Percentiles rank a stretch among this genome's conserved stretches.
Conservation (phyloP, 192 early-diverging fungal genomes). For the Entophlyctis helioformis region DNA sequence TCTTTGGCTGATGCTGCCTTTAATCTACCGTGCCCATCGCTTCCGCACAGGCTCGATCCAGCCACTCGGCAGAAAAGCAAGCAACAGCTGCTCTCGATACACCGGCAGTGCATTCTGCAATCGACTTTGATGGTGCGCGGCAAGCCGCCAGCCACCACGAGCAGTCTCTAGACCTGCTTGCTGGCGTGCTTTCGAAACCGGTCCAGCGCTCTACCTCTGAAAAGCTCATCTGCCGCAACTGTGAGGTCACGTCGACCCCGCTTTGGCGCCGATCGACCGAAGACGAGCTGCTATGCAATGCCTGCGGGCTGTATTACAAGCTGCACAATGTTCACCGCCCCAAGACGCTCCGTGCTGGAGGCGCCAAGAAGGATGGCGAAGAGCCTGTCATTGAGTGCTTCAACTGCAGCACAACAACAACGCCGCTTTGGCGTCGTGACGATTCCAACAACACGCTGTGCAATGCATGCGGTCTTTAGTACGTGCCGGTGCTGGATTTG, state of each 20-base stretch:
- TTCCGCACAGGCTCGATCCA: no score
- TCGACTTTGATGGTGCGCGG: no score
- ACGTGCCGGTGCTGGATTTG: no score
- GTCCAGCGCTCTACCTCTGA: no score
- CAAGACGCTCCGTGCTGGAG: slow-evolving; percentile 8
- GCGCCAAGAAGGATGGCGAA: slow-evolving; percentile 4
- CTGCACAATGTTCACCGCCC: slow-evolving; percentile 67
- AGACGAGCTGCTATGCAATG: slow-evolving; percentile 54
- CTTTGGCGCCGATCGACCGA: slow-evolving; percentile 15
- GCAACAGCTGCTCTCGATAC: no score
- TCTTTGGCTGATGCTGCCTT: no score
- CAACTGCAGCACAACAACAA: slow-evolving; percentile 73
- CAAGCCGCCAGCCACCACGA: no score
- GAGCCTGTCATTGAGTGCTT: slow-evolving; percentile 33
- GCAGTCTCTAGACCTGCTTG: no score
- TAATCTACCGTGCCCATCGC: no score
- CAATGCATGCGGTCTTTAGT: slow-evolving; percentile 94
- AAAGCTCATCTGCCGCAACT: slow-evolving; percentile 16
- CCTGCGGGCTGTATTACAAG: slow-evolving; percentile 83
- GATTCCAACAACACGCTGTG: slow-evolving; percentile 76
- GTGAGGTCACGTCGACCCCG: slow-evolving; percentile 15
- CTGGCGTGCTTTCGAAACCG: no score
- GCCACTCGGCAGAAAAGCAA: no score
- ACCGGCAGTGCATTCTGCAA: no score
- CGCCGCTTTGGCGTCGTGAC: slow-evolving; percentile 88